These are phyloP conservation scores for Brachypodium distachyon DNA, from an alignment of 202 grass and related monocot genomes.

Conservation along the genomic window DNA sequence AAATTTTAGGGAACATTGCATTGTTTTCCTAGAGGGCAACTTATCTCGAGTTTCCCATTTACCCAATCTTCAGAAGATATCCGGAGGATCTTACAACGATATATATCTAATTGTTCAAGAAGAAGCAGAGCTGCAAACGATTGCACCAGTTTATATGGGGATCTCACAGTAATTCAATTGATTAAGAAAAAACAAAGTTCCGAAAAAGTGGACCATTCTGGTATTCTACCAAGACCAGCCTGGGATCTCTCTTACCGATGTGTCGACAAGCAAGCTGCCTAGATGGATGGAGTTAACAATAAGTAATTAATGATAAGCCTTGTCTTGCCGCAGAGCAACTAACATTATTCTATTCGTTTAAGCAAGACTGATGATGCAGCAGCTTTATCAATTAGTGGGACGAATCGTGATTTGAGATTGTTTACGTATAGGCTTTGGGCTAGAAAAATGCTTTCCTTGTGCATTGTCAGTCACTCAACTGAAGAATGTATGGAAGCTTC, in stretches of 20 bases:
- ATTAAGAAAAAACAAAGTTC: not conserved
- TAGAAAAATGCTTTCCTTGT: not conserved
- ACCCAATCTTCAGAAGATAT: too few relatives aligned
- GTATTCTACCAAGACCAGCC: not conserved
- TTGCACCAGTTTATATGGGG: too few relatives aligned
- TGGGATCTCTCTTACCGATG: conserved; percentile 1
- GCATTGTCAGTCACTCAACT: not conserved
- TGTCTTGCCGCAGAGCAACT: not conserved
- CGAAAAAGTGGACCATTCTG: too few relatives aligned
- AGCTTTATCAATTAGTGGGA: not conserved
- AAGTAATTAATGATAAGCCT: conserved; percentile 24
- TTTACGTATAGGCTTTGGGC: not conserved
- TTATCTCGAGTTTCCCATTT: too few relatives aligned
- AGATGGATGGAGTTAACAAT: conserved; percentile 26
- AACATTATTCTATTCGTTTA: not conserved
- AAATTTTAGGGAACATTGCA: too few relatives aligned
- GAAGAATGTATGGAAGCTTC: conserved; percentile 14
- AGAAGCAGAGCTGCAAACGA: too few relatives aligned
- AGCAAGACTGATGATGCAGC: not conserved
- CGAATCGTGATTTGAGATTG: not conserved
- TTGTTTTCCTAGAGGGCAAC: too few relatives aligned
- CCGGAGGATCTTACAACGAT: too few relatives aligned
- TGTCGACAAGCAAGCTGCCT: conserved; percentile 1
- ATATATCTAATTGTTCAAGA: too few relatives aligned
- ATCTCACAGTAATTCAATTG: not conserved